Conservation (phyloP, 148 eudicot species). For the Fagopyrum homotropicum region DNA sequence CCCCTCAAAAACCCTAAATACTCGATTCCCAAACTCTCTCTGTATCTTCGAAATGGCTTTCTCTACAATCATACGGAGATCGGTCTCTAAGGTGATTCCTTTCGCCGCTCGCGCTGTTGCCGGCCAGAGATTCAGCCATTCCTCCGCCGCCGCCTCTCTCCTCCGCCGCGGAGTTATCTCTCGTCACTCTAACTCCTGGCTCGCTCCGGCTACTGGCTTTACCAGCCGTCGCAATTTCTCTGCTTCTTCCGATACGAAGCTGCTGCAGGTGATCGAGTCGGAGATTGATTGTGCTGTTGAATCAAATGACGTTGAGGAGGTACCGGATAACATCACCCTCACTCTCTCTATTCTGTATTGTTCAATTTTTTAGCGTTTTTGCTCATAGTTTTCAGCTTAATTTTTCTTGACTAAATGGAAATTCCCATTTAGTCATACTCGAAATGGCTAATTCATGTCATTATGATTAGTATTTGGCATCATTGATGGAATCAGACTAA, state of each 20-base stretch:
- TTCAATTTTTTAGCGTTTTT: neutral
- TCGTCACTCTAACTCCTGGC: constrained; percentile 19
- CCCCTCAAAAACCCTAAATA: constrained; percentile 15
- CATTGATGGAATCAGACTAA: neutral
- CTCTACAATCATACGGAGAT: constrained; percentile 33
- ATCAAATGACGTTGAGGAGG: constrained; percentile 33
- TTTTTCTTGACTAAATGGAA: too few species aligned
- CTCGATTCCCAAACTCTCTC: constrained; percentile 18
- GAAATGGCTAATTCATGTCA: neutral
- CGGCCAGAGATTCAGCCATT: constrained; percentile 29
- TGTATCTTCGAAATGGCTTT: constrained; percentile 40
- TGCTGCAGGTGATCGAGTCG: constrained; percentile 38
- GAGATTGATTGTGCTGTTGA: constrained; percentile 55
- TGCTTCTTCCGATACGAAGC: constrained; percentile 28
- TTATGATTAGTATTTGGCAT: neutral
- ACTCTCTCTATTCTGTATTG: neutral
- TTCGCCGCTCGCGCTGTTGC: constrained; percentile 31
- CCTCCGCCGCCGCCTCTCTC: constrained; percentile 33
- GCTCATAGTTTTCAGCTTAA: too few species aligned
- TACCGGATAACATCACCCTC: constrained; percentile 5
- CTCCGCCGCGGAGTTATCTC: constrained; percentile 18
- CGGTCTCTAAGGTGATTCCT: constrained; percentile 36
- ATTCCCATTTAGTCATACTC: too few species aligned
- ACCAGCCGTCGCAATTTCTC: constrained; percentile 23
- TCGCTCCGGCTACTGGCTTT: constrained; percentile 7